These are phyloP conservation scores for Rhizophora apiculata DNA, from an alignment of 345 rosid species.

Conservation along the genomic window DNA sequence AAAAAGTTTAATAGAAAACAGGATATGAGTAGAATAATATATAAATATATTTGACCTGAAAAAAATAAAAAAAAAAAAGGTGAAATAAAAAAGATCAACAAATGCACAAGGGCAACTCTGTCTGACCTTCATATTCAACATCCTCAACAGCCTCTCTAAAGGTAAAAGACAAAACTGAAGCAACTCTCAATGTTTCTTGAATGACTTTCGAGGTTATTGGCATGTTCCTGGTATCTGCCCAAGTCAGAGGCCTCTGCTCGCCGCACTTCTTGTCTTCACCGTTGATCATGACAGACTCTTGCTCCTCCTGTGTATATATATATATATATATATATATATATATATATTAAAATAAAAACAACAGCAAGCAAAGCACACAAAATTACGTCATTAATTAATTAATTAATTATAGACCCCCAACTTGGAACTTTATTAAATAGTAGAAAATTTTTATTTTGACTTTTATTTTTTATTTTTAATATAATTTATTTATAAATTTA, in stretches of 20 bases:
- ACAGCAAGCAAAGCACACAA: neutral
- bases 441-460: too few species aligned
- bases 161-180: conserved; percentile 82
- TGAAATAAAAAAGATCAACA: neutral
- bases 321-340: too few species aligned
- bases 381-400: too few species aligned
- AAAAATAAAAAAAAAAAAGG: neutral
- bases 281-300: conserved; percentile 44
- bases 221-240: conserved; percentile 79
- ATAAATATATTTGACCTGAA: too few species aligned
- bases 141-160: conserved; percentile 91
- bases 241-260: conserved; percentile 40
- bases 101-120: neutral
- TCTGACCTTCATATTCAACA: conserved; percentile 73
- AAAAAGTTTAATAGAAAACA: neutral
- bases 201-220: conserved; percentile 66
- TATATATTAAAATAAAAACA: too few species aligned
- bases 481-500: too few species aligned
- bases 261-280: conserved; percentile 28
- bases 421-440: neutral
- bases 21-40: too few species aligned
- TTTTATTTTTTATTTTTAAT: too few species aligned
- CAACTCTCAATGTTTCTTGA: conserved; percentile 77
- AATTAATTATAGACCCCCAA: too few species aligned
- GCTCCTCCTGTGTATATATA: conserved; percentile 52